phyloP scores from a whole-genome alignment of 2,329 filamentous ascomycete species.

The Pseudogymnoascus sp. region DNA sequence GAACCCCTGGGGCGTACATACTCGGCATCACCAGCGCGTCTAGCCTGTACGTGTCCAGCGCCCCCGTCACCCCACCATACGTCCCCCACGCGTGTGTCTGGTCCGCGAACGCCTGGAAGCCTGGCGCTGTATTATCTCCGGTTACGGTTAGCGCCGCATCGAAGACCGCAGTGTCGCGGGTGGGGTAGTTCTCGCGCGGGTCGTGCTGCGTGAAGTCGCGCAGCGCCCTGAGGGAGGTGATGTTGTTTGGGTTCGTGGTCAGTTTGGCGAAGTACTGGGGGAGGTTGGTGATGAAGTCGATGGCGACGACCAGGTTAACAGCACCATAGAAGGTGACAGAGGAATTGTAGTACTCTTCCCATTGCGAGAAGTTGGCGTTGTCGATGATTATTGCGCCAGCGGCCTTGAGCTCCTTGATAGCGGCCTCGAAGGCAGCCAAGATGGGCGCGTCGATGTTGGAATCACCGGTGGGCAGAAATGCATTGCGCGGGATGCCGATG shows the following conservation, averaged over 20 bases:
- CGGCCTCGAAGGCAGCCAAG: conserved; percentile 48
- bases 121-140: conserved; percentile 48
- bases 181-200: conserved; percentile 50
- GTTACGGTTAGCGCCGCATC: conserved; percentile 44
- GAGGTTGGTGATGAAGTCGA: conserved; percentile 54
- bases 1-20: conserved; percentile 37
- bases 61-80: conserved; percentile 52
- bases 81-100: conserved; percentile 1
- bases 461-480: conserved; percentile 35
- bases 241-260: conserved; percentile 48
- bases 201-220: conserved; percentile 48
- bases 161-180: conserved; percentile 51
- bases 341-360: conserved; percentile 35
- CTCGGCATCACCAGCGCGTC: conserved; percentile 58
- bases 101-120: conserved; percentile 33
- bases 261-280: conserved; percentile 50
- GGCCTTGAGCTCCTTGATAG: conserved; percentile 43
- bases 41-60: conserved; percentile 47
- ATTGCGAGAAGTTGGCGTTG: conserved; percentile 51
- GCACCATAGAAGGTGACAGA: conserved; percentile 21
- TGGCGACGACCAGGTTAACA: conserved; percentile 41
- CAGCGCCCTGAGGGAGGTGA: conserved; percentile 45
- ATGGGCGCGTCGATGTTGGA: conserved; percentile 32
- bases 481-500: conserved; percentile 58
- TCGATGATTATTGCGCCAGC: conserved; percentile 56